Base-by-base conservation (phyloP, 1,284 basidiomycete genomes). In the Jaminaea rosea region DNA sequence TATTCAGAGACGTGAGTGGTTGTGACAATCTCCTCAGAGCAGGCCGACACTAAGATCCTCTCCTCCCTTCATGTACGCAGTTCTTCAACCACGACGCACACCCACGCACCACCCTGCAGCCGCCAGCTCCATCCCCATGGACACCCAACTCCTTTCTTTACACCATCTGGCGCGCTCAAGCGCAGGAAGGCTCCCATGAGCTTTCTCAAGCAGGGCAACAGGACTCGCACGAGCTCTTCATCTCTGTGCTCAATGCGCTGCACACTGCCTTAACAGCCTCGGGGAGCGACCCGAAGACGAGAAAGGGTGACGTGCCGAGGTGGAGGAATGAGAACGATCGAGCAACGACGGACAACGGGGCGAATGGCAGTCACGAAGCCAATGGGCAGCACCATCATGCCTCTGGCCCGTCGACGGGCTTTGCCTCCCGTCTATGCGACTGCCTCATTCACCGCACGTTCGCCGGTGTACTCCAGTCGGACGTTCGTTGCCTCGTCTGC, bases 361-460 rank as follows among this genome's bases (percentile, higher is more conserved):
- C n/a, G n/a, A n/a, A n/a, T n/a, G n/a, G n/a, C n/a, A n/a, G n/a
- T n/a, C n/a, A n/a, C n/a, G n/a, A n/a, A n/a, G n/a, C n/a, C n/a
- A n/a, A n/a, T n/a, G n/a, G n/a, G n/a, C n/a, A n/a, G n/a, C n/a
- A n/a, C n/a, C n/a, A n/a, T n/a, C n/a, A n/a, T n/a, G 23, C 23
- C 19, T 13, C 19, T 5, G 39, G 23, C 39, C 7, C 39, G 19
- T 17, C 19, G 4, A 24, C 13, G 15, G 39, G 39, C 3, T 42
- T 42, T 42, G 39, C 24, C 19, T 46, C 51, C 0, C 55, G 47
- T 21, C 55, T 49, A 13, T 97, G 92, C 74, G 88, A 86, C 58
- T 97, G 92, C 69, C 84, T 94, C 61, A 83, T 94, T 11, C 92
- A 97, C 72, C 84, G 84, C 21, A 89, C 89, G 0, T 97, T 97